Evolutionary conservation across 257 asterid species (phyloP), one percentile per base, ranked within the genome.

Genomic region (Rubia yunnanensis): DNA sequence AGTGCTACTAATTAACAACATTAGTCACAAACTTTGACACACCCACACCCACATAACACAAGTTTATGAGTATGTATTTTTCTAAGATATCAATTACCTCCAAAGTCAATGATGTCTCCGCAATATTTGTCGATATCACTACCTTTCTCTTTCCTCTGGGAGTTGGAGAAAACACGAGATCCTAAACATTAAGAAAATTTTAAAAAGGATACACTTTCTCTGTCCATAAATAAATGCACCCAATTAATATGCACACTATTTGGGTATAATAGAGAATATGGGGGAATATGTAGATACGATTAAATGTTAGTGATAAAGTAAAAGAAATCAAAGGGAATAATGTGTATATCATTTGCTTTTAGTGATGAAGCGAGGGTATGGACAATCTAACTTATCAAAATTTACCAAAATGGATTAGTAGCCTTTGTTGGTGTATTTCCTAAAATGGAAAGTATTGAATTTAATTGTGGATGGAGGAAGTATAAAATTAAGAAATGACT

Each of bases 81-180:
- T 44, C 22, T 44, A 46, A 9, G 28, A 46, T 4, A 5, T 11
- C 15, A 31, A 52, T 73, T 80, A 87, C 99, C 86, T 92, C 99
- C 78, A 92, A 74, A n/a, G 99, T 92, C 80, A 92, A 80, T 63
- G 99, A 92, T 22, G 99, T 92, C 86, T 92, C 99, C 15, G 99
- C 97, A 80, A 92, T 89, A 77, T 92, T 92, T 63, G 99, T 92
- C 56, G 99, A 86, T 70, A 92, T 82, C 59, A 92, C 82, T 60
- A 92, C 99, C 73, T 92, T 92, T 75, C 99, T 89, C 81, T 88
- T 87, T 70, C 97, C 97, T 77, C 86, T 95, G 52, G 99, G 97
- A 36, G 92, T 87, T 60, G 95, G 97, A 73, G 96, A 80, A 80
- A 92, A 92, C 65, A 92, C 79, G 76, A 86, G 91, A 67, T 89